A percentile compares a stretch with the other conserved stretches of the same genome.
Conservation (phyloP, 805 yeast genomes). For the Candida boidinii region DNA sequence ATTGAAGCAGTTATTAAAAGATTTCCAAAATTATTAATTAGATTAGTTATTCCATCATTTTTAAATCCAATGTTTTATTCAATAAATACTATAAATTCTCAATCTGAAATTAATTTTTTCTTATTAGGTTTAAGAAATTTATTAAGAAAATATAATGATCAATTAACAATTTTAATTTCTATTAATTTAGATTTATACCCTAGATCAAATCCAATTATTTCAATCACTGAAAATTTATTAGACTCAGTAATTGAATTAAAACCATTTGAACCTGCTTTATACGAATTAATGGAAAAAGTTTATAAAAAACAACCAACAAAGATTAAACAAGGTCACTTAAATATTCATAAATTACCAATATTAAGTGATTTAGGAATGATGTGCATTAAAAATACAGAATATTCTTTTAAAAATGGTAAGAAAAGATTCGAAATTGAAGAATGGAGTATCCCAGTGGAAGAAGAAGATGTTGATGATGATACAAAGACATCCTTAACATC, state of each 20-base stretch:
- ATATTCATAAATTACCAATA: conserved; percentile 63
- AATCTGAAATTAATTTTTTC: conserved; percentile 44
- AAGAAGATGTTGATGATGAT: conserved; percentile 38
- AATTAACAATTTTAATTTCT: conserved; percentile 41
- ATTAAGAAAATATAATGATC: conserved; percentile 32
- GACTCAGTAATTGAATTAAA: conserved; percentile 69
- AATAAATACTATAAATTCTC: conserved; percentile 22
- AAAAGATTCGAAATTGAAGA: conserved; percentile 79
- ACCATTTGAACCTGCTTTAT: conserved; percentile 73
- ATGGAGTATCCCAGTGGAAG: conserved; percentile 98
- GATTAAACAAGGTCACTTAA: conserved; percentile 79
- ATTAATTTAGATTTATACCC: conserved; percentile 62
- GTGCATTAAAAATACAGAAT: conserved; percentile 67
- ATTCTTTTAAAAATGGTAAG: conserved; percentile 78
- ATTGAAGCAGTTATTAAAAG: conserved; percentile 32
- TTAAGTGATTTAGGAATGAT: conserved; percentile 72
- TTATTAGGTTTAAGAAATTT: conserved; percentile 50
- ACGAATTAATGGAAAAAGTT: conserved; percentile 55
- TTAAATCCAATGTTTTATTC: conserved; percentile 71
- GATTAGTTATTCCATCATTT: conserved; percentile 70
- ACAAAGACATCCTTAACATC: too few relatives aligned
- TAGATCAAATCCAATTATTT: conserved; percentile 35
- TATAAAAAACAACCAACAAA: conserved; percentile 66
- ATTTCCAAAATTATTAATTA: conserved; percentile 39
- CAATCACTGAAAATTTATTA: conserved; percentile 46